Conservation (phyloP, 495 filamentous ascomycete genomes). For the Jackrogersella multiformis region DNA sequence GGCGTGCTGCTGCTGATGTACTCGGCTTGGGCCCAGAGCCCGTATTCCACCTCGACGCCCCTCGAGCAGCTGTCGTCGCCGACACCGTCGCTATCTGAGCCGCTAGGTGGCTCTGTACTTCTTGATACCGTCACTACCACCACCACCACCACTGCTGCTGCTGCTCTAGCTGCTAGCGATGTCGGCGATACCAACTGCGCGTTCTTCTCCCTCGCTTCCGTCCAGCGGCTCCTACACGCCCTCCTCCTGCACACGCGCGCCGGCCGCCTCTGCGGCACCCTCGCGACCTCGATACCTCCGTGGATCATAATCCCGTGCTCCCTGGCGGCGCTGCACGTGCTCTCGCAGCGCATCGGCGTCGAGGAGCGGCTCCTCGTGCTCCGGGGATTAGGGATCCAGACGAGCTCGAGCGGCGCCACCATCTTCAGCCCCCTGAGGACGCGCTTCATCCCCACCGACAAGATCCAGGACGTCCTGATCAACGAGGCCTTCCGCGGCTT, state of each 20-base stretch:
- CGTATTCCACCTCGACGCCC: slow-evolving; percentile 22
- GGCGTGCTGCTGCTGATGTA: slow-evolving; percentile 51
- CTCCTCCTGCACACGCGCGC: slow-evolving; percentile 29
- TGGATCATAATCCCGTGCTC: slow-evolving; percentile 53
- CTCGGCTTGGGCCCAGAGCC: slow-evolving; percentile 40
- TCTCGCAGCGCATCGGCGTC: slow-evolving; percentile 56
- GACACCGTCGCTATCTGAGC: not conserved
- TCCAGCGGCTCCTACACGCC: slow-evolving; percentile 49
- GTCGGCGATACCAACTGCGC: not conserved
- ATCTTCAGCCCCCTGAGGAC: slow-evolving; percentile 68
- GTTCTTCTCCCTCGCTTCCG: slow-evolving; percentile 48
- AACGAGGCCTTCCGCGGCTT: slow-evolving; percentile 96
- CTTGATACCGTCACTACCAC: not conserved
- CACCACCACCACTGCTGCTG: too few species aligned
- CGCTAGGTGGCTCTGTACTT: not conserved
- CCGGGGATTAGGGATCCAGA: slow-evolving; percentile 91
- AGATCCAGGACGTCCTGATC: slow-evolving; percentile 91
- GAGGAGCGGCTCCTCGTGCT: slow-evolving; percentile 91
- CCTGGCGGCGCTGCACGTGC: slow-evolving; percentile 44
- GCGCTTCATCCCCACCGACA: slow-evolving; percentile 91
- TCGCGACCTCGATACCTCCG: slow-evolving; percentile 30
- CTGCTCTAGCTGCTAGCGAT: not conserved
- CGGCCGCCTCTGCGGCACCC: not conserved
- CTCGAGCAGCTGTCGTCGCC: not conserved
- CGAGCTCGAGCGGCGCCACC: slow-evolving; percentile 70